Evolutionary conservation across 2,329 filamentous ascomycete species (phyloP), one percentile per base, ranked within the genome.

Genomic region (Geosmithia putterillii): DNA sequence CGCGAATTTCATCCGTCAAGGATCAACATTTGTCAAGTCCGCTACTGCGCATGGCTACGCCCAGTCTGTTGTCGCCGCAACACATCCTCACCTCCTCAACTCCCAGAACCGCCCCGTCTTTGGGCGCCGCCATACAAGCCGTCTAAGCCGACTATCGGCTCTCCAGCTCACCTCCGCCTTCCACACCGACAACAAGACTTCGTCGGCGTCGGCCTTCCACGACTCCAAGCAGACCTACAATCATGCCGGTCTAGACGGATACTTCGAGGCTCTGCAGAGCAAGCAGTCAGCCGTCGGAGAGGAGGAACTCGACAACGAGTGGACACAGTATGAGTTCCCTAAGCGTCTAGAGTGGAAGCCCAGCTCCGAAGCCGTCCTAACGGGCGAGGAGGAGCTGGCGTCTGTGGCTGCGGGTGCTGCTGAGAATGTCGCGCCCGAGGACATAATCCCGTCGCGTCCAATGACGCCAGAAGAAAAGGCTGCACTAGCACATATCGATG

Each of bases 11-110:
- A 87, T 94, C 79, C 90, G 92, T 74, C 86, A 90, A 76, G 89
- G 86, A 83, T 84, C 95, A 69, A 59, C 63, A 57, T 63, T 65
- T 58, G 82, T 86, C 61, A 96, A 96, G 73, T 88, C 89, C 59
- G 84, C 96, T 65, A 90, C 87, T 64, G 89, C 87, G 62, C 87
- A 96, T 78, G 90, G 90, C 68, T 96, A 95, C 76, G 89, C 89
- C 56, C 90, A 96, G 65, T 95, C 89, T 50, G 83, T 96, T 67
- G 88, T 98, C 68, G 92, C 92, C 59, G 90, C 88, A 57, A 87
- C 87, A 51, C 88, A 95, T 50, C 76, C 76, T 45, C 72, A 75
- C 81, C 83, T 70, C 74, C 78, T 73, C 76, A 87, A 81, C 74
- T 80, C 69, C 60, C 87, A 79, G 62, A 79, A 76, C 61, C 73